A percentile compares a stretch with the other conserved stretches of the same genome.
Evolutionary conservation across 2,329 filamentous ascomycete genomes (phyloP).

Genomic region (Phialophora tarda): DNA sequence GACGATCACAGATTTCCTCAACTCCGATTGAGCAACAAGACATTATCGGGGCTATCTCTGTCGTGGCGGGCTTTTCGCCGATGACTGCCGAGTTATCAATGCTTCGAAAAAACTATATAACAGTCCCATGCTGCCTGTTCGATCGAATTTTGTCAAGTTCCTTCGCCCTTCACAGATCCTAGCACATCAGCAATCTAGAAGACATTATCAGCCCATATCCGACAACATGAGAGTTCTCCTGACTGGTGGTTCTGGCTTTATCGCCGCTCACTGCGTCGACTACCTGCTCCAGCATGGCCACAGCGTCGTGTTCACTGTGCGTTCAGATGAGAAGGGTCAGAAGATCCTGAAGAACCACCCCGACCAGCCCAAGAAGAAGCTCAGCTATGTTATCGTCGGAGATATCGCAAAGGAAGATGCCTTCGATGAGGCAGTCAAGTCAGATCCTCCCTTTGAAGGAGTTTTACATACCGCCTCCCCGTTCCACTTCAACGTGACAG

Average conservation of each 20-base stretch:
- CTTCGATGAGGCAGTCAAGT: conserved; percentile 69
- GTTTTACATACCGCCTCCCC: conserved; percentile 78
- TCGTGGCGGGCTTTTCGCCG: conserved; percentile 18
- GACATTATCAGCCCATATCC: conserved; percentile 2
- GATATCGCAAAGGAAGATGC: conserved; percentile 73
- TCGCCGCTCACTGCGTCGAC: conserved; percentile 69
- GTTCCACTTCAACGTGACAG: conserved; percentile 74
- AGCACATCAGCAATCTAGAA: background rate
- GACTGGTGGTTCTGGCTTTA: conserved; percentile 66
- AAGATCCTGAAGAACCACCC: conserved; percentile 63
- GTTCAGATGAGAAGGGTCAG: conserved; percentile 66
- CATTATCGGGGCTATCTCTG: background rate
- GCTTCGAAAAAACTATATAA: conserved; percentile 9
- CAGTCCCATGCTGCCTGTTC: conserved; percentile 10
- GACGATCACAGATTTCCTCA: background rate
- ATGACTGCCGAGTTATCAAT: conserved; percentile 11
- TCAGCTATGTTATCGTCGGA: conserved; percentile 70
- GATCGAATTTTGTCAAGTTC: background rate
- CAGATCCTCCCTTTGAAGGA: conserved; percentile 70
- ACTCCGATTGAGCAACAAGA: background rate
- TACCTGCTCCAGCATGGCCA: conserved; percentile 61
- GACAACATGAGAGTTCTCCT: conserved; percentile 51
- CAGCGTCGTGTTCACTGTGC: conserved; percentile 68
- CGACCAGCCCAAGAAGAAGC: conserved; percentile 58
- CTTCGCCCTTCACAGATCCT: background rate